Base-by-base conservation (phyloP, 2,329 filamentous ascomycete species). In the Trichoderma citrinoviride region DNA sequence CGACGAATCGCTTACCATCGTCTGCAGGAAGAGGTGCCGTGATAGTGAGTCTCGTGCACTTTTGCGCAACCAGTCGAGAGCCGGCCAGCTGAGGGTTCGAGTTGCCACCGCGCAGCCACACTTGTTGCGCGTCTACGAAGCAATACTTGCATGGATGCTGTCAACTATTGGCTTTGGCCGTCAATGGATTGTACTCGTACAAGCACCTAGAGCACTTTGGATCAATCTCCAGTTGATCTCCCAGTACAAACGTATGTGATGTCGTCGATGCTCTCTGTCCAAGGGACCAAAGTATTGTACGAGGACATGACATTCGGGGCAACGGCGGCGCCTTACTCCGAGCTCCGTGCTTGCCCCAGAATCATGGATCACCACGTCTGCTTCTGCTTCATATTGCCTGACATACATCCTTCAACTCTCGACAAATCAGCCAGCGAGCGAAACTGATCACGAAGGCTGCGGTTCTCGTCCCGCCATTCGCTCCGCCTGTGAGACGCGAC, bases 51-150 rank as follows among this genome's bases (percentile, higher is more conserved):
- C 41, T 43, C 62, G 54, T 43, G 49, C 27, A 57, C 33, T 15
- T 14, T 60, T 43, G 57, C 49, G 33, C 33, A 50, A 27, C 56
- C 55, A 64, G 49, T 64, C 43, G 19, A 23, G 47, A 15, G 21
- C 37, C 55, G 23, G 33, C 12, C 33, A 37, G 33, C 33, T 50
- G 43, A 25, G 29, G 41, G 50, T 66, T 37, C 8, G 5, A 37
- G 33, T 37, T 60, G 66, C 66, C 66, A 66, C 66, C 47, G 19
- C 25, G 62, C 66, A 63, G 66, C 66, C 66, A 66, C 54, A 58
- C 46, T 53, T 7, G 33, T 37, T 37, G 33, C 27, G 55, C 43
- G 49, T 52, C 49, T 19, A 37, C 10, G 33, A 29, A n/a, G n/a
- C n/a, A n/a, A 7, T 29, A 7, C 27, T 5, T 7, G 33, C 5